Percentiles rank a stretch among this genome's conserved stretches.
These are phyloP conservation scores for Prunus davidiana DNA, from an alignment of 306 rosid genomes.

Conservation along the genomic window DNA sequence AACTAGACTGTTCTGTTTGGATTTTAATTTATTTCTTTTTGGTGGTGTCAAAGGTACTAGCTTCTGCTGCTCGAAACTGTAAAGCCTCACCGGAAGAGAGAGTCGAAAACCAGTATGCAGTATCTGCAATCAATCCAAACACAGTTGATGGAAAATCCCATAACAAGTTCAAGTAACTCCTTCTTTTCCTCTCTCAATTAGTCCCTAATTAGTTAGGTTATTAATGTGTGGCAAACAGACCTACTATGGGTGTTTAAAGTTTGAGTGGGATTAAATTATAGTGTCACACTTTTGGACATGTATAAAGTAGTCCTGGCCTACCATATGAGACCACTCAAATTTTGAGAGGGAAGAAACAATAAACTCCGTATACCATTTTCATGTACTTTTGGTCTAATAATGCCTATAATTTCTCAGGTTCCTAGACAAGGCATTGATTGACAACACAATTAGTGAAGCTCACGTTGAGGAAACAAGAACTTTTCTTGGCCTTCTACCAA, in stretches of 20 bases:
- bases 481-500: slow-evolving; percentile 32
- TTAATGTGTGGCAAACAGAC: not conserved
- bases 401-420: slow-evolving; percentile 10
- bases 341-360: not conserved
- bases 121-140: not conserved
- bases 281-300: not conserved
- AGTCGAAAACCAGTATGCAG: not conserved
- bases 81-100: not conserved
- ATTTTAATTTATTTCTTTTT: not conserved
- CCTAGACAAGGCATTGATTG: slow-evolving; percentile 29
- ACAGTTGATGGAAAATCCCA: not conserved
- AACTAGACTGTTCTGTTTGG: not conserved
- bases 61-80: slow-evolving; percentile 16
- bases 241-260: not conserved
- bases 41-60: slow-evolving; percentile 20
- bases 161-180: slow-evolving; percentile 19
- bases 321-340: not conserved
- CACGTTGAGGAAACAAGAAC: slow-evolving; percentile 41
- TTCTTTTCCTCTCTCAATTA: not conserved
- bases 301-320: not conserved
- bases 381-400: not conserved
- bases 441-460: slow-evolving; percentile 1
- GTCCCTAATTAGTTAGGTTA: not conserved
- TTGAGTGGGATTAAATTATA: not conserved
- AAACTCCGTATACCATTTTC: not conserved